These are phyloP conservation scores for Pyrus bretschneideri DNA, from an alignment of 306 rosid species.

Conservation along the genomic window DNA sequence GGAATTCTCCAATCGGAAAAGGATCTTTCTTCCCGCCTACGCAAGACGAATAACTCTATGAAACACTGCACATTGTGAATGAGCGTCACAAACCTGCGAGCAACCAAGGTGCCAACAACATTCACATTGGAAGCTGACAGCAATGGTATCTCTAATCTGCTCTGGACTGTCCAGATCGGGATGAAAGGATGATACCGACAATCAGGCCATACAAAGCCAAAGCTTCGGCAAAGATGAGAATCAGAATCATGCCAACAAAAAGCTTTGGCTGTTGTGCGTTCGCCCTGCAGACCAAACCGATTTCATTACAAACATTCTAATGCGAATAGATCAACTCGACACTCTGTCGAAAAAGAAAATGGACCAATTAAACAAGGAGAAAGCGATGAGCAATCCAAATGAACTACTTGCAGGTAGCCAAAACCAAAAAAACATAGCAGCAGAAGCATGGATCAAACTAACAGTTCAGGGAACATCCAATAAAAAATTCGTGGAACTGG, in stretches of 20 bases:
- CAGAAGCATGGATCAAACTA: neutral
- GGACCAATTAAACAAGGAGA: neutral
- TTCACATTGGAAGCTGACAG: neutral
- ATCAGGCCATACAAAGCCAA: conserved; percentile 72
- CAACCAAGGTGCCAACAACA: conserved; percentile 2
- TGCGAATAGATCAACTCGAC: neutral
- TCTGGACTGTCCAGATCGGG: conserved; percentile 74
- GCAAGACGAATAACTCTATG: neutral
- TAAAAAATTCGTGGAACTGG: neutral
- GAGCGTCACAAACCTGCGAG: conserved; percentile 1
- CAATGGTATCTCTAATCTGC: conserved; percentile 36
- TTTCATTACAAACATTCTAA: neutral
- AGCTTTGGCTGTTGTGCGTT: conserved; percentile 70
- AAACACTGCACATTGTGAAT: neutral
- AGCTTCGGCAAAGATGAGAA: conserved; percentile 73
- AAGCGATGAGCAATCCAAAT: neutral
- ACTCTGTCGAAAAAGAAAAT: neutral
- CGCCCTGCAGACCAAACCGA: conserved; percentile 29
- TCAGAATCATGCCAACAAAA: conserved; percentile 64
- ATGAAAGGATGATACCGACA: conserved; percentile 77
- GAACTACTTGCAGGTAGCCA: neutral
- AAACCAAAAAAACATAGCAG: neutral
- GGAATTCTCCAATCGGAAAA: neutral
- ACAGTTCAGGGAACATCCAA: neutral
- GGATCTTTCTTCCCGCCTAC: neutral